A percentile compares a stretch with the other conserved stretches of the same genome.
These are phyloP conservation scores for Apostasia shenzhenica DNA, from an alignment of 106 monocot species.

Conservation along the genomic window DNA sequence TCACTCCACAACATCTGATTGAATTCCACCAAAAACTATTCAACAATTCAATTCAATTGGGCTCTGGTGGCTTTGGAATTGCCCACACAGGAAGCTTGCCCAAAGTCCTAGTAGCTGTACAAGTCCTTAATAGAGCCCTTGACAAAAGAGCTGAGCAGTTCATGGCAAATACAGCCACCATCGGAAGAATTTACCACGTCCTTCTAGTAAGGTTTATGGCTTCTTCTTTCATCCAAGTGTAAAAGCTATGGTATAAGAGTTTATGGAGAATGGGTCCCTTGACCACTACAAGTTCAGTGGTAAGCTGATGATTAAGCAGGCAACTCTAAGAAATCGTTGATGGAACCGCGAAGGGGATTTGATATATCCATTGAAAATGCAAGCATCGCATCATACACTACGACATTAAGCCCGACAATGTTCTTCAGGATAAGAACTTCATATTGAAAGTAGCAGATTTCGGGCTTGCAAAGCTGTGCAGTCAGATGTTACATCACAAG, in stretches of 20 bases:
- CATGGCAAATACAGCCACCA: slow-evolving; percentile 4
- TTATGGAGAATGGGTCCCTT: slow-evolving; percentile 4
- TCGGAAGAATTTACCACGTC: slow-evolving; percentile 4
- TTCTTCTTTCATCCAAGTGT: neutral
- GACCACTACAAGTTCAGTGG: slow-evolving; percentile 2
- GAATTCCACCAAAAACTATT: neutral
- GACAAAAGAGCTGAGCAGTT: slow-evolving; percentile 9
- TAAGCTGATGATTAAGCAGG: slow-evolving; percentile 1
- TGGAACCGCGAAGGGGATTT: slow-evolving; percentile 20
- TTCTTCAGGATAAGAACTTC: slow-evolving; percentile 19
- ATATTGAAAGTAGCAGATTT: slow-evolving; percentile 30
- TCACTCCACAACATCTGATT: slow-evolving; percentile 3
- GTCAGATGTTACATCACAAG: neutral
- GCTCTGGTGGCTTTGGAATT: slow-evolving; percentile 5
- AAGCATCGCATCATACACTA: slow-evolving; percentile 15
- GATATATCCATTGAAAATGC: slow-evolving; percentile 24
- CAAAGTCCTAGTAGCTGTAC: neutral
- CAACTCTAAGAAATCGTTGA: slow-evolving; percentile 7
- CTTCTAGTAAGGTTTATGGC: slow-evolving; percentile 1
- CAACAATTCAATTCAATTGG: neutral
- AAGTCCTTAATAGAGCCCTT: neutral
- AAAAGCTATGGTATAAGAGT: slow-evolving; percentile 7
- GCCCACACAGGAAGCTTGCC: neutral
- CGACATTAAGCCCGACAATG: slow-evolving; percentile 35
- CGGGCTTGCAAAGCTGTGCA: slow-evolving; percentile 26